A percentile compares a stretch with the other conserved stretches of the same genome.
These are phyloP conservation scores for Starmerella potacharoeniae DNA, from an alignment of 805 yeast species.

Conservation along the genomic window DNA sequence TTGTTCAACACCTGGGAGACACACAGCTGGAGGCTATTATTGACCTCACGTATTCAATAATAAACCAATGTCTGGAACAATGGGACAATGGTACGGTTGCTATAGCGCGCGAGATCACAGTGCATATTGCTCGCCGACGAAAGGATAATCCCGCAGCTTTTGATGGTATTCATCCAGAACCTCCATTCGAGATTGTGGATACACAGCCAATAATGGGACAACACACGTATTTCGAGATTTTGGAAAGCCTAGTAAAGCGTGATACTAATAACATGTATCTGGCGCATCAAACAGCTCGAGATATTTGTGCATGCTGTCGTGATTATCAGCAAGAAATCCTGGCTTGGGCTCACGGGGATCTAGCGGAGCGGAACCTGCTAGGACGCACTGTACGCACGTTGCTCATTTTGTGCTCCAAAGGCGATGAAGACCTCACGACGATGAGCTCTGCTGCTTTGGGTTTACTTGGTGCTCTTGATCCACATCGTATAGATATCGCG, in stretches of 20 bases:
- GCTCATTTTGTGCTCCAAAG: slow-evolving; percentile 24
- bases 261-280: slow-evolving; percentile 18
- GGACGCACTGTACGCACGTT: slow-evolving; percentile 23
- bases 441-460: slow-evolving; percentile 63
- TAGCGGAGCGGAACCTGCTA: slow-evolving; percentile 19
- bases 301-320: slow-evolving; percentile 14
- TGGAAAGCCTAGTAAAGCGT: slow-evolving; percentile 15
- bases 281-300: slow-evolving; percentile 21
- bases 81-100: slow-evolving; percentile 40
- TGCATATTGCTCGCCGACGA: not conserved
- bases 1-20: slow-evolving; percentile 46
- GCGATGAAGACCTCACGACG: slow-evolving; percentile 35
- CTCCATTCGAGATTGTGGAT: not conserved
- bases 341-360: slow-evolving; percentile 9
- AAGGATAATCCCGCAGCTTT: not conserved
- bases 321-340: slow-evolving; percentile 10
- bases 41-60: slow-evolving; percentile 61
- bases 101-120: slow-evolving; percentile 8
- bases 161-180: slow-evolving; percentile 10
- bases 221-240: slow-evolving; percentile 10
- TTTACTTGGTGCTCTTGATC: slow-evolving; percentile 64
- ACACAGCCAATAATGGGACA: not conserved
- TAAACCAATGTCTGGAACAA: slow-evolving; percentile 41
- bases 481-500: slow-evolving; percentile 41
- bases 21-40: slow-evolving; percentile 40